These are phyloP conservation scores for Marchantia polymorpha DNA, from an alignment of 225 moss, liverwort and hornwort species.

Conservation along the genomic window DNA sequence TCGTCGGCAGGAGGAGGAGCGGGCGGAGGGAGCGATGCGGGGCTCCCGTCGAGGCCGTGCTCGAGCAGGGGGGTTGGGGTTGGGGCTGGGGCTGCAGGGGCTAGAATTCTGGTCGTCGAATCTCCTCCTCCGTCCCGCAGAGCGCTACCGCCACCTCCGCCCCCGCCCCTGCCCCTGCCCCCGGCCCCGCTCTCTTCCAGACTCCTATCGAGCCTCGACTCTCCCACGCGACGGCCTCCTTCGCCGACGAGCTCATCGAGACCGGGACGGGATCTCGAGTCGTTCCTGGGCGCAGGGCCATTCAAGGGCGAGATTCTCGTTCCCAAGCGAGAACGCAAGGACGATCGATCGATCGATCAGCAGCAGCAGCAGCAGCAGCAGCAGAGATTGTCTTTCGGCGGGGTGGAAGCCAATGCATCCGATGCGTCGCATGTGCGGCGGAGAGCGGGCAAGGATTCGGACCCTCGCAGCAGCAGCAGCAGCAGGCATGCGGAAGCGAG, in stretches of 20 bases:
- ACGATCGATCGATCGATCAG: no score
- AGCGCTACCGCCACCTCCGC: neutral
- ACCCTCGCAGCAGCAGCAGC: neutral
- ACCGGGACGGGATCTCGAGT: constrained; percentile 7
- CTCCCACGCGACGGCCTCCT: neutral
- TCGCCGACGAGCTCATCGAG: neutral
- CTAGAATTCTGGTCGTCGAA: neutral
- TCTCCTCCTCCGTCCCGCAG: neutral
- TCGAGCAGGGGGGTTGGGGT: neutral
- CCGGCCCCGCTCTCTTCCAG: neutral
- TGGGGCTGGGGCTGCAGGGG: neutral
- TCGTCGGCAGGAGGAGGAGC: neutral
- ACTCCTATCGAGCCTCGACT: neutral
- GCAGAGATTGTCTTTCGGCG: constrained; percentile 9
- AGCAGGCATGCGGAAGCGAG: constrained; percentile 15
- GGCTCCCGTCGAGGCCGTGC: neutral
- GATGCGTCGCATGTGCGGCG: constrained; percentile 10
- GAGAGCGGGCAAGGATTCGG: constrained; percentile 17
- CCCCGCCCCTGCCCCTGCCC: neutral
- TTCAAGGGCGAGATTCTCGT: neutral
- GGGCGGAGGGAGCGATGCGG: neutral
- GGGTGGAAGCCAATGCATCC: constrained; percentile 9
- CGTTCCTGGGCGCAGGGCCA: neutral
- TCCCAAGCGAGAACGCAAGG: constrained; percentile 25
- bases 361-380: no score